Conservation (phyloP, 129 eudicot genomes). For the Lactuca sativa region DNA sequence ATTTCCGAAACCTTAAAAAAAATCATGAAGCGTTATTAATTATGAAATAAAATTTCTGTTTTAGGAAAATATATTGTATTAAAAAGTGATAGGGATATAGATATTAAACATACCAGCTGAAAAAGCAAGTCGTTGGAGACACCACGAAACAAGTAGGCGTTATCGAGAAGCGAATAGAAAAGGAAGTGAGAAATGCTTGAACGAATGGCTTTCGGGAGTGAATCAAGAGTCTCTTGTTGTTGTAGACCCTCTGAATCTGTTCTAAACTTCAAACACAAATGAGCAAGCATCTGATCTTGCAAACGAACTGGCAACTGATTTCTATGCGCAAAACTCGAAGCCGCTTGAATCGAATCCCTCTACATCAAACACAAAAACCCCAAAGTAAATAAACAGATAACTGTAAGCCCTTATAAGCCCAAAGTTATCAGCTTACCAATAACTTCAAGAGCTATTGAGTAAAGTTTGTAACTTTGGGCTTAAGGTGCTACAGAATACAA, state of each 20-base stretch:
- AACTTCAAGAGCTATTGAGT: no score
- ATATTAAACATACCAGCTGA: conserved; percentile 48
- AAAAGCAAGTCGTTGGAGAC: conserved; percentile 69
- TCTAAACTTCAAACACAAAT: conserved; percentile 57
- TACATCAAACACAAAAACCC: not conserved
- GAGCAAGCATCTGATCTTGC: conserved; percentile 71
- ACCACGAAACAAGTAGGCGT: conserved; percentile 59
- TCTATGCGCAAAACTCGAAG: conserved; percentile 69
- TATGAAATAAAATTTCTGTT: not conserved
- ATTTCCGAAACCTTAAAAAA: conserved; percentile 68
- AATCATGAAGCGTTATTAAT: not conserved
- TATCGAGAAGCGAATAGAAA: conserved; percentile 56
- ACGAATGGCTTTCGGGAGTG: conserved; percentile 68
- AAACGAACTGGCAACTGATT: conserved; percentile 54
- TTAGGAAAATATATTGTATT: not conserved
- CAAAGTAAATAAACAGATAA: not conserved
- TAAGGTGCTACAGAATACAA: no score
- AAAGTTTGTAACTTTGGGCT: no score
- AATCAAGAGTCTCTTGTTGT: conserved; percentile 70
- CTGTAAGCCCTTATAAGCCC: no score
- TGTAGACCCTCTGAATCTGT: conserved; percentile 72
- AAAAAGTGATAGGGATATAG: not conserved
- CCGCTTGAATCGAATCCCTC: conserved; percentile 73
- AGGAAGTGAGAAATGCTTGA: conserved; percentile 62
- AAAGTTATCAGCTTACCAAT: no score